Conservation (phyloP, 1,284 basidiomycete species). For the Ustilago vetiveriae region DNA sequence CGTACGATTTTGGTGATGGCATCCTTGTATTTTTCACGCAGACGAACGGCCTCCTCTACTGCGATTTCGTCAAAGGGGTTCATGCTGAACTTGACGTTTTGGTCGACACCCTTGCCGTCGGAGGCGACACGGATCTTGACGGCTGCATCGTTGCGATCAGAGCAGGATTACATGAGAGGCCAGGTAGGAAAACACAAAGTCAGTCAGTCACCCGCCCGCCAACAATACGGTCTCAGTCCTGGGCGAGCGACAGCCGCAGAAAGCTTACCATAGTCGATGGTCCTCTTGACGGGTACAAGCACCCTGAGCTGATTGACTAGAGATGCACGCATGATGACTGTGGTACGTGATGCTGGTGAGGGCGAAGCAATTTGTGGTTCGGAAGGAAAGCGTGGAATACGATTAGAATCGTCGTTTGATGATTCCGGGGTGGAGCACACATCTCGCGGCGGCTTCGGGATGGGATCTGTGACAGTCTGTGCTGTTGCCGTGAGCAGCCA, state of each 20-base stretch:
- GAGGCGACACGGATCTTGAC: constrained; percentile 67
- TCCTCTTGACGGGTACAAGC: constrained; percentile 66
- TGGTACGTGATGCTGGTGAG: constrained; percentile 1
- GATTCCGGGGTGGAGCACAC: constrained; percentile 13
- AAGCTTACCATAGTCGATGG: constrained; percentile 64
- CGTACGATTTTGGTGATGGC: constrained; percentile 63
- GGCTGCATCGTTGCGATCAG: constrained; percentile 25
- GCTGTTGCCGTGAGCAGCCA: neutral
- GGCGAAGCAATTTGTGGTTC: neutral
- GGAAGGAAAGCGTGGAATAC: constrained; percentile 1
- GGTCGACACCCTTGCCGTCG: constrained; percentile 66
- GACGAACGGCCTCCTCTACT: constrained; percentile 94
- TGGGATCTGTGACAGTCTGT: too few relatives aligned
- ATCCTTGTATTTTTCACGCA: constrained; percentile 81
- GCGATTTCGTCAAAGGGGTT: constrained; percentile 73
- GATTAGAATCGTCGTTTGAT: neutral
- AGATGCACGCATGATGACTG: constrained; percentile 56
- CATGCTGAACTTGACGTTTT: constrained; percentile 67
- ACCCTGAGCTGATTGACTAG: constrained; percentile 64
- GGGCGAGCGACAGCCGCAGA: neutral
- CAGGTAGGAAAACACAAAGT: too few relatives aligned
- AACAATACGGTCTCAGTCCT: neutral
- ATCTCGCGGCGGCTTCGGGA: too few relatives aligned
- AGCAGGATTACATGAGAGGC: neutral
- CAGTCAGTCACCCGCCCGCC: neutral